Base-by-base conservation (phyloP, 164 flowering plant genomes). In the Sedum album region DNA sequence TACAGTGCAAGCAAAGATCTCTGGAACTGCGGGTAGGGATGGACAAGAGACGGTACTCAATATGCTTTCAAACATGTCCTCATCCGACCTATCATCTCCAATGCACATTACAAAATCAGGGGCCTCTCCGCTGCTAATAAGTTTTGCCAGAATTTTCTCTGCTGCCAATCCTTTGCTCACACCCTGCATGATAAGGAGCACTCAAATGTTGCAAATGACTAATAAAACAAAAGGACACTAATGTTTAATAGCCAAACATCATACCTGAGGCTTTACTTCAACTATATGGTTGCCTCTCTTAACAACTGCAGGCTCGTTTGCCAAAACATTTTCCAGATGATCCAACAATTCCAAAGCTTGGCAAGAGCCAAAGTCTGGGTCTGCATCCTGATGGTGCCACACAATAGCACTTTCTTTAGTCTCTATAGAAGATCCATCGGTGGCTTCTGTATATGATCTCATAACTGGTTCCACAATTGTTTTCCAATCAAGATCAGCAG, bases 41-140 rank as follows among this genome's bases (percentile, higher is more conserved):
- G 70, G 70, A 33, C 66, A 53, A 15, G 74, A 72, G 33, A 72
- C 70, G 2, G 65, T 49, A 33, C 66, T 72, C 48, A 60, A 66
- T 66, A 72, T 72, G 42, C 70, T 72, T 66, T 66, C 66, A 66
- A 72, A 66, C 74, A 72, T 66, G 65, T 72, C 74, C 31, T 72
- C 74, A 30, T 72, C 74, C 18, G 74, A 72, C 48, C 67, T 72
- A 63, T 67, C 70, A 36, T 72, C 74, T 66, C 74, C 74, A 26
- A 72, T 60, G 70, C 74, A 72, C 70, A 72, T 72, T 26, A 72
- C 74, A 33, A 72, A 66, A 67, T 72, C 74, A 38, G 74, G 74
- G 2, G 70, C 31, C 31, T 31, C 63, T 41, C 74, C 70, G 25
- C 28, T 48, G 33, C 33, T 61, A 21, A 68, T 39, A 55, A 72